These are phyloP conservation scores for Phanerochaete carnosa DNA, from an alignment of 768 basidiomycete species.

Conservation along the genomic window DNA sequence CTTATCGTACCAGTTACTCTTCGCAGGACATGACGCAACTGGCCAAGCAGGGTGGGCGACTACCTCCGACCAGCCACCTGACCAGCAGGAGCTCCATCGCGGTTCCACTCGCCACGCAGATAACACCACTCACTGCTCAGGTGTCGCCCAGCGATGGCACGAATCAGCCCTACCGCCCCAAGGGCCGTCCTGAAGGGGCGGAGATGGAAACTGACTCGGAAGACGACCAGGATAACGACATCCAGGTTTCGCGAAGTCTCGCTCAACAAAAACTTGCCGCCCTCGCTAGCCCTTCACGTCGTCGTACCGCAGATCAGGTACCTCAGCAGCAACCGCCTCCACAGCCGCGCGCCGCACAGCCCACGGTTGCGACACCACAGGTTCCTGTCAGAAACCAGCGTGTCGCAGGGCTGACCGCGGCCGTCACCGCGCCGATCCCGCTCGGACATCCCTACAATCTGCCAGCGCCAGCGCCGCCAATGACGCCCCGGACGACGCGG, in stretches of 20 bases:
- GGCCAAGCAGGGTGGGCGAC: conserved; percentile 14
- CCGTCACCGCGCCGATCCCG: conserved; percentile 36
- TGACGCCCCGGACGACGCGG: conserved; percentile 83
- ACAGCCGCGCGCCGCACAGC: conserved; percentile 56
- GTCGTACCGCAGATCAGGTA: conserved; percentile 35
- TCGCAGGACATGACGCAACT: conserved; percentile 43
- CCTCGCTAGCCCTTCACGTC: conserved; percentile 40
- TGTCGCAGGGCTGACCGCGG: conserved; percentile 28
- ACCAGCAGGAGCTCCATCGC: conserved; percentile 59
- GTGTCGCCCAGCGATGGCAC: conserved; percentile 12
- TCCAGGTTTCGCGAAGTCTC: conserved; percentile 62
- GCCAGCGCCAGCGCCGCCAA: conserved; percentile 59
- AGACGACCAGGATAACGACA: conserved; percentile 44
- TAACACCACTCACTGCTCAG: conserved; percentile 23
- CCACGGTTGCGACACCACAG: conserved; percentile 18
- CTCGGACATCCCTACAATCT: conserved; percentile 70
- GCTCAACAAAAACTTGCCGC: conserved; percentile 66
- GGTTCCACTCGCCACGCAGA: conserved; percentile 49
- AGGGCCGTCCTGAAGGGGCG: conserved; percentile 58
- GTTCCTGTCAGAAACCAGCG: conserved; percentile 21
- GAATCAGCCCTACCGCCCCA: conserved; percentile 51
- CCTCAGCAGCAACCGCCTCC: conserved; percentile 36
- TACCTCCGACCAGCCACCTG: conserved; percentile 28
- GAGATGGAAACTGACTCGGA: conserved; percentile 58
- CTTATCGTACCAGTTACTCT: conserved; percentile 51